Evolutionary conservation across 495 filamentous ascomycete species (phyloP).

Genomic region (Rostrohypoxylon terebratum): DNA sequence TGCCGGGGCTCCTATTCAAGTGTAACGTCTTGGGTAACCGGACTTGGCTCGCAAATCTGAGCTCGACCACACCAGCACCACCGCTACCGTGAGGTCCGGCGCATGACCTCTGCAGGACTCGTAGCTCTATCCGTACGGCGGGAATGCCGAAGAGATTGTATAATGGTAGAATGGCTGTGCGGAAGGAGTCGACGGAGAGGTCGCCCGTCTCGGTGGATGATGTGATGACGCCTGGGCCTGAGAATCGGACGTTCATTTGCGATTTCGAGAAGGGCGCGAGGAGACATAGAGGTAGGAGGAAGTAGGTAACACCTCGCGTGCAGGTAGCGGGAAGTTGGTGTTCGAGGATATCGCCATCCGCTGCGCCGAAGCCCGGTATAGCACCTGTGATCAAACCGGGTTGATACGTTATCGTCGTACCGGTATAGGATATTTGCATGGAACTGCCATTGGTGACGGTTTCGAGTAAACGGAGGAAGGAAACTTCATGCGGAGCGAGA

Average conservation of each 20-base stretch:
- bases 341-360: conserved; percentile 74
- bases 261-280: conserved; percentile 94
- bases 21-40: conserved; percentile 95
- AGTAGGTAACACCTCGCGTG: conserved; percentile 88
- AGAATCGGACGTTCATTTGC: conserved; percentile 86
- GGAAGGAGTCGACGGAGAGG: conserved; percentile 89
- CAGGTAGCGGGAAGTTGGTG: conserved; percentile 82
- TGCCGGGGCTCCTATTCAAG: conserved; percentile 78
- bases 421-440: conserved; percentile 94
- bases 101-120: conserved; percentile 83
- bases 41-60: conserved; percentile 91
- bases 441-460: conserved; percentile 93
- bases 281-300: conserved; percentile 86
- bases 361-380: conserved; percentile 71
- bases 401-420: conserved; percentile 89
- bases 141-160: conserved; percentile 89
- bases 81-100: conserved; percentile 76
- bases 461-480: conserved; percentile 94
- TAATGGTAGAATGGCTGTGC: conserved; percentile 90
- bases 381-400: conserved; percentile 92
- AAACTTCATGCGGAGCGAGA: conserved; percentile 91
- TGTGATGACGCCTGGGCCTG: conserved; percentile 94
- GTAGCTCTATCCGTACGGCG: conserved; percentile 84
- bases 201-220: conserved; percentile 83
- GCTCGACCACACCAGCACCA: conserved; percentile 90